Percentiles rank a stretch among this genome's conserved stretches.
phyloP scores from a whole-genome alignment of 371 early-diverging fungal genomes.

The Mucor saturninus region DNA sequence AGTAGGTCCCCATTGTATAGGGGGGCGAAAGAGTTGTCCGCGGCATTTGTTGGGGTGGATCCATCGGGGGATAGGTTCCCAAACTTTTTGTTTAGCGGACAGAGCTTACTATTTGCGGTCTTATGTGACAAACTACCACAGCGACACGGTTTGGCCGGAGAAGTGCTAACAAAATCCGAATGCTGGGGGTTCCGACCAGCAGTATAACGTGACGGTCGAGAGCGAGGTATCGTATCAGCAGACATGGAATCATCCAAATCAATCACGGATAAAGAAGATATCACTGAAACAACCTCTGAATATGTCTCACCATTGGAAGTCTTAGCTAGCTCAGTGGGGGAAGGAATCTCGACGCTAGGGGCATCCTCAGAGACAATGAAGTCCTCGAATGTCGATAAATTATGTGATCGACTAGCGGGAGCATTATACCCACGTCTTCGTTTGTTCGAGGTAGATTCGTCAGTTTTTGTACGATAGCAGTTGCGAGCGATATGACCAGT shows the following conservation, averaged over 20 bases:
- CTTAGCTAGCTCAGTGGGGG: too few relatives aligned
- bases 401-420: background rate
- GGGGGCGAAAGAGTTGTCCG: too few relatives aligned
- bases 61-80: too few relatives aligned
- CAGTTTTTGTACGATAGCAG: background rate
- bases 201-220: background rate
- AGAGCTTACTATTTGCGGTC: background rate
- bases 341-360: too few relatives aligned
- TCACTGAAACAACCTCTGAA: too few relatives aligned
- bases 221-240: background rate
- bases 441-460: background rate
- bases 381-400: too few relatives aligned
- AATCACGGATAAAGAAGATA: too few relatives aligned
- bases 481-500: background rate
- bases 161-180: background rate
- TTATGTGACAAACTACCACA: background rate
- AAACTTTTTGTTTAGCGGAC: constrained; percentile 1
- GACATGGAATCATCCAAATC: too few relatives aligned
- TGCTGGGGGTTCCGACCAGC: background rate
- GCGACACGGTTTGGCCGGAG: background rate
- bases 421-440: background rate
- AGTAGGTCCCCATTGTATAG: too few relatives aligned
- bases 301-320: too few relatives aligned
- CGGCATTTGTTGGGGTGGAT: too few relatives aligned
- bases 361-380: too few relatives aligned